A percentile compares a stretch with the other conserved stretches of the same genome.
Conservation (phyloP, 192 early-diverging fungal species). For the Spizellomyces punctatus region DNA sequence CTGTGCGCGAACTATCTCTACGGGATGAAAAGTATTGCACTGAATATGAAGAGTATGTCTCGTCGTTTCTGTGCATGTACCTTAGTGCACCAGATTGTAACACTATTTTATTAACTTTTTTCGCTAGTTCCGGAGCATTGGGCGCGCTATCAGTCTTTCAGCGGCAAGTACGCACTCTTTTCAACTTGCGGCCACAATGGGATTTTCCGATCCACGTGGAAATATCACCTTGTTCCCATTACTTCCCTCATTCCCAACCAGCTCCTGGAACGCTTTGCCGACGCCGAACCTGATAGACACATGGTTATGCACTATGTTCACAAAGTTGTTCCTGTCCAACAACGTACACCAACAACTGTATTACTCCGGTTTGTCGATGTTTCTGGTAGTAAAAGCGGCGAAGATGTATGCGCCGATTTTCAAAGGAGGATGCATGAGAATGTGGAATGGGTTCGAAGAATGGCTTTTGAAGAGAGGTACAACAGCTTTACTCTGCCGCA, state of each 20-base stretch:
- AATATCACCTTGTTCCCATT: background rate
- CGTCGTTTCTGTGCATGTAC: background rate
- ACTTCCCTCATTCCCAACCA: background rate
- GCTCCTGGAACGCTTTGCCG: background rate
- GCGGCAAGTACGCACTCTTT: background rate
- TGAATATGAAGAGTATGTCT: background rate
- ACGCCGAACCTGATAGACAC: background rate
- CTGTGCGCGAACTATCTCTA: constrained; percentile 1
- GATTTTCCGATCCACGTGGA: background rate
- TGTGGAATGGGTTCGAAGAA: background rate
- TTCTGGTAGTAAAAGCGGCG: background rate
- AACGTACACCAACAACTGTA: background rate
- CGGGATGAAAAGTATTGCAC: background rate
- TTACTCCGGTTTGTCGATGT: background rate
- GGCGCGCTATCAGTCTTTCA: background rate
- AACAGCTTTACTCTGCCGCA: background rate
- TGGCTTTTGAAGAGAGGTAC: background rate
- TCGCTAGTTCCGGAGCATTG: background rate
- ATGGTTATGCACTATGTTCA: background rate
- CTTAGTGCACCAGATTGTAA: background rate
- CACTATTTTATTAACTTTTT: background rate
- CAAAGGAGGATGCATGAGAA: background rate
- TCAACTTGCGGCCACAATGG: background rate
- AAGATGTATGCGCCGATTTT: background rate
- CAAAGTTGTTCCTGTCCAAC: background rate